Evolutionary conservation across 306 rosid genomes (phyloP).

Genomic region (Sphenostylis stenocarpa): DNA sequence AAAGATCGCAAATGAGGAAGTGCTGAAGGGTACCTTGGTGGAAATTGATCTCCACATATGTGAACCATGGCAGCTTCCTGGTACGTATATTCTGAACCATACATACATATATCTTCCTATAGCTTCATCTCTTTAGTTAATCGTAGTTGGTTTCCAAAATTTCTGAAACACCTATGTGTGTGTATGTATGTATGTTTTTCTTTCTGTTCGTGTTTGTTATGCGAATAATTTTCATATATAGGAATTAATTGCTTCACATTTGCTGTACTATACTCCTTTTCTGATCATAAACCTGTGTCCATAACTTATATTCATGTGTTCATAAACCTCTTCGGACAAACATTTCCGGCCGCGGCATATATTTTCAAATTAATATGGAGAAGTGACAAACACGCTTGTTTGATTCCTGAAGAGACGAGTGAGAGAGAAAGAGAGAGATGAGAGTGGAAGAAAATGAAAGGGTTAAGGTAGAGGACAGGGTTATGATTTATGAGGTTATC

Average conservation of each 20-base stretch:
- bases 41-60: slow-evolving; percentile 95
- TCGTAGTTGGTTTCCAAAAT: neutral
- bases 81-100: slow-evolving; percentile 37
- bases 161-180: slow-evolving; percentile 3
- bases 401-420: neutral
- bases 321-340: neutral
- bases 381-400: neutral
- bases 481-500: neutral
- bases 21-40: slow-evolving; percentile 76
- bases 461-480: neutral
- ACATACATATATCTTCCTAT: neutral
- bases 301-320: neutral
- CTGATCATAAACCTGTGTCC: slow-evolving; percentile 15
- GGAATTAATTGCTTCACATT: neutral
- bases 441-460: neutral
- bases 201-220: neutral
- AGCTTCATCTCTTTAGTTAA: neutral
- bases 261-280: neutral
- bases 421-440: neutral
- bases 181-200: neutral
- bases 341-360: slow-evolving; percentile 19
- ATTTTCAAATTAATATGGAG: neutral
- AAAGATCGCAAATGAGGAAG: slow-evolving; percentile 76
- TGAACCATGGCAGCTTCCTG: slow-evolving; percentile 99
- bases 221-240: neutral